Evolutionary conservation across 208 protist genomes (phyloP), one percentile per base, ranked within the genome.

Genomic region (Zelonia costaricensis): DNA sequence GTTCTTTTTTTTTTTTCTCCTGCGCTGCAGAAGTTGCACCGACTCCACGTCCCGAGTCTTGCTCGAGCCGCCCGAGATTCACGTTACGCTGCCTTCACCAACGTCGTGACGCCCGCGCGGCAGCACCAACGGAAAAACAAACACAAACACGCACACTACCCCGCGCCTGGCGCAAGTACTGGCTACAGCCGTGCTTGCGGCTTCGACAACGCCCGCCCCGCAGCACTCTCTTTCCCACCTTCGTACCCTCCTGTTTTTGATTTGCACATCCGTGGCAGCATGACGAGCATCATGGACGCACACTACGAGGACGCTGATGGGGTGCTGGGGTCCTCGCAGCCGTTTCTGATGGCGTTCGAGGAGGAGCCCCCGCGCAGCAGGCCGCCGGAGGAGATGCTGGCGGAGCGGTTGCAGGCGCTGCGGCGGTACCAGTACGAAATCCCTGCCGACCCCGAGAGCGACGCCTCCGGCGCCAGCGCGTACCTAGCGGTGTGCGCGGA

Each of bases 371-470:
- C 86, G 12, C 45, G 61, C 6, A 53, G 51, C 36, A 91, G 88
- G 57, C 88, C 81, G 30, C 77, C 66, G n/a, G 66, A 86, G 38
- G 77, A 92, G 54, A 56, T 90, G n/a, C 58, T 91, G 23, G 75
- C 69, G 16, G 82, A 93, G 49, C 69, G 89, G 40, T 66, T 93
- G 13, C 51, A 59, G 25, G 68, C 64, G 42, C 69, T 95, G 36
- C 61, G 82, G 51, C 20, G 62, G 7, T 93, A 82, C 57, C 39
- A 54, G 18, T 94, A 93, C 58, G 44, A 61, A 16, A 45, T 73
- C 12, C 67, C 65, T 25, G 73, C 86, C 6, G 59, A 63, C 27
- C 86, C 88, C 3, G 88, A 94, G 25, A 75, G 71, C 52, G 91
- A 96, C 57, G 22, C 67, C 18, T 84, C 79, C 13, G 91, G 91